phyloP scores from a whole-genome alignment of 169 alveolate species.

The Miamiensis avidus region DNA sequence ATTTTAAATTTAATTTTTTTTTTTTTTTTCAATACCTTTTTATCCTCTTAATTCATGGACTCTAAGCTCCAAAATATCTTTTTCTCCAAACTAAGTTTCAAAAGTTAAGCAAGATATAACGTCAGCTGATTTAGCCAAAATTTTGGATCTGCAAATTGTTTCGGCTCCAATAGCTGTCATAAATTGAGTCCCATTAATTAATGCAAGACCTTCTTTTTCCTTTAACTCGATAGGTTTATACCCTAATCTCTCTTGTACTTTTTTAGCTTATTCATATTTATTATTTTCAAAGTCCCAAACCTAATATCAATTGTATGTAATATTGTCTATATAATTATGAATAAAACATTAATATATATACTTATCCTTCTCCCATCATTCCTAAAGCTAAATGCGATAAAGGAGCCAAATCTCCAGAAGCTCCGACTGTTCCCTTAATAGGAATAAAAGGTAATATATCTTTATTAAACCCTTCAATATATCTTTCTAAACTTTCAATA shows the following conservation, averaged over 20 bases:
- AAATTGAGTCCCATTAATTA: slow-evolving; percentile 69
- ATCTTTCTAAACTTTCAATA: slow-evolving; percentile 23
- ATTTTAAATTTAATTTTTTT: too few species aligned
- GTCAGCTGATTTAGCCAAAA: slow-evolving; percentile 42
- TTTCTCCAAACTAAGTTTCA: slow-evolving; percentile 27
- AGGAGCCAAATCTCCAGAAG: slow-evolving; percentile 75
- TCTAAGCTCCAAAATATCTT: slow-evolving; percentile 29
- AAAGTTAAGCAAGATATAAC: slow-evolving; percentile 28
- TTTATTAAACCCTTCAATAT: slow-evolving; percentile 50
- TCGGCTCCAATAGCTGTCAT: slow-evolving; percentile 58
- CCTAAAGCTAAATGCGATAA: slow-evolving; percentile 60
- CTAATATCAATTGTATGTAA: not conserved
- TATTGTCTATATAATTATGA: too few species aligned
- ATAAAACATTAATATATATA: not conserved
- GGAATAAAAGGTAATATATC: slow-evolving; percentile 51
- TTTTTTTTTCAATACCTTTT: not conserved
- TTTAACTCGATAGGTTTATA: slow-evolving; percentile 32
- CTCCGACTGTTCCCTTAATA: slow-evolving; percentile 71
- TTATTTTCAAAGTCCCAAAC: not conserved
- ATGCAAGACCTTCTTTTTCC: slow-evolving; percentile 67
- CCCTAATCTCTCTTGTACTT: slow-evolving; percentile 28
- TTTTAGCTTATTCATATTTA: slow-evolving; percentile 34
- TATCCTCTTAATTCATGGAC: slow-evolving; percentile 15
- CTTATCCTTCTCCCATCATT: slow-evolving; percentile 68
- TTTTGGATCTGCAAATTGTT: slow-evolving; percentile 38